Evolutionary conservation across 176 grass and related monocot genomes (phyloP), one percentile per base, ranked within the genome.

Genomic region (Tillandsia leiboldiana): DNA sequence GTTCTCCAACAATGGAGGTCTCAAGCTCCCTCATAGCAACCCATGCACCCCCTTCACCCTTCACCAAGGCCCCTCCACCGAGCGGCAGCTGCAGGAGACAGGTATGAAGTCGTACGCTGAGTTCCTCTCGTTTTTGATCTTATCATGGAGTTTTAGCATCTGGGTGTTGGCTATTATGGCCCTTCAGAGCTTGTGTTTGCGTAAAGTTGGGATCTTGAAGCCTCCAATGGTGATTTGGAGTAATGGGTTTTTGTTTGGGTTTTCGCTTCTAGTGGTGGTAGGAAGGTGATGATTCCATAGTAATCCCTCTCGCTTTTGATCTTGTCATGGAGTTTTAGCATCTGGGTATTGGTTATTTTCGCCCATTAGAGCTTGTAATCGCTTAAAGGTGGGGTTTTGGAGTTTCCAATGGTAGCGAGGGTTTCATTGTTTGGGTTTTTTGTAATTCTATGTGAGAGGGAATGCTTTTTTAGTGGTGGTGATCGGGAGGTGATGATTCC

Each of bases 361-460:
- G 11, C 70, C 10, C 53, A 29, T n/a, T 59, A 14, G 20, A 2
- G 12, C 4, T 29, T 73, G 3, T 74, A 48, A 9, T 33, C 47
- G 14, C 11, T 28, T 54, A 62, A 48, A 73, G 33, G 20, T 73
- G 14, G 49, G 17, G 51, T 75, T 22, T 77, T 69, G 24, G 6
- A 42, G 33, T 42, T 42, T 42, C 33, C 33, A 42, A 42, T 1
- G 33, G 33, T 42, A 3, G 33, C 33, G 33, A 42, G 33, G 33
- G 3, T 12, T 48, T 23, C 11, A 57, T 69, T 29, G 12, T 23
- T 42, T 74, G 24, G 49, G 65, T 11, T 81, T 14, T 69, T n/a
- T 81, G 76, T 77, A 87, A 88, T 78, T 97, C 26, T 59, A 75
- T 4, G 51, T 85, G 51, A 73, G 84, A 42, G 89, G 82, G 61